phyloP scores from a whole-genome alignment of 2,329 filamentous ascomycete species.

The Mycosphaerella sp. region DNA sequence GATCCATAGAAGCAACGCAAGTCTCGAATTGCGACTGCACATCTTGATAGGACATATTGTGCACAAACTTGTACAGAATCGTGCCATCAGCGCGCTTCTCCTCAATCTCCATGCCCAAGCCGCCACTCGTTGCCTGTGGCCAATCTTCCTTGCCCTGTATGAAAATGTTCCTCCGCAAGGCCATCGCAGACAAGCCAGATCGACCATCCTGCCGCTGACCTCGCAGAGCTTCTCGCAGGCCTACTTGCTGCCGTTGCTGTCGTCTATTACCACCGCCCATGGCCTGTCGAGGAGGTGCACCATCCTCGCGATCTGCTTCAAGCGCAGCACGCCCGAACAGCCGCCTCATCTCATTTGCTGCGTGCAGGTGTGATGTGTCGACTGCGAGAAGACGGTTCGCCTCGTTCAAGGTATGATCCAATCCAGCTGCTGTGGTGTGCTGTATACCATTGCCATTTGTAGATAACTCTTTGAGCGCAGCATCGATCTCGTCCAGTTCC shows the following conservation, averaged over 20 bases:
- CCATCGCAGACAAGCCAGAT: conserved; percentile 63
- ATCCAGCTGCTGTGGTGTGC: conserved; percentile 19
- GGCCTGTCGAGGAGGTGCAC: conserved; percentile 33
- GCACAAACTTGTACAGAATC: conserved; percentile 69
- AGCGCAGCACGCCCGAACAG: conserved; percentile 62
- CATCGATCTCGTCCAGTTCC: conserved; percentile 59
- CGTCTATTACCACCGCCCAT: conserved; percentile 31
- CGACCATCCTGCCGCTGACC: conserved; percentile 50
- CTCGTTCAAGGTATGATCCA: conserved; percentile 42
- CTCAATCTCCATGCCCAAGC: conserved; percentile 72
- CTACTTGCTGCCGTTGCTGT: conserved; percentile 47
- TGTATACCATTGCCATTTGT: conserved; percentile 28
- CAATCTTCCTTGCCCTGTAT: conserved; percentile 82
- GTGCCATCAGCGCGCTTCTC: conserved; percentile 52
- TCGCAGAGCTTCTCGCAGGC: conserved; percentile 51
- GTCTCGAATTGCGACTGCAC: conserved; percentile 70
- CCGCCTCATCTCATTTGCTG: conserved; percentile 82
- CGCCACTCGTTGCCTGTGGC: conserved; percentile 72
- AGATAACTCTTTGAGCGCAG: conserved; percentile 55
- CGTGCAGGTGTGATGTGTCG: conserved; percentile 70
- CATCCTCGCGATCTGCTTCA: conserved; percentile 50
- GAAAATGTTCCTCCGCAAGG: conserved; percentile 72
- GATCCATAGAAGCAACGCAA: conserved; percentile 77
- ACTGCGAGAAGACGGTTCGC: conserved; percentile 52
- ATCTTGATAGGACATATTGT: conserved; percentile 66